Base-by-base conservation (phyloP, 129 eudicot species). In the Escallonia herrerae region DNA sequence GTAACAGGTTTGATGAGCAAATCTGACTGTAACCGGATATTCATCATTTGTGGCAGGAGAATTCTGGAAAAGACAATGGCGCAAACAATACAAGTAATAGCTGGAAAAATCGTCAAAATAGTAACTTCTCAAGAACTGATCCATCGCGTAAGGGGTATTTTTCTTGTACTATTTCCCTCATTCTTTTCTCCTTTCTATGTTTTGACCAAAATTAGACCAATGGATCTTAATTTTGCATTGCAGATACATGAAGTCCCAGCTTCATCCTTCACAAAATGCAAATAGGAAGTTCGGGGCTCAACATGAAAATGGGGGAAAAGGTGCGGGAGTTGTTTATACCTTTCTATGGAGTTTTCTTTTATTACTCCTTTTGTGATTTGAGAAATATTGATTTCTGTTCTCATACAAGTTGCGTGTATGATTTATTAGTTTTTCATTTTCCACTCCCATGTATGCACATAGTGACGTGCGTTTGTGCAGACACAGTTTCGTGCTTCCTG, bases 81-180 rank as follows among this genome's bases (percentile, higher is more conserved):
- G 56, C 60, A 7, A 65, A 72, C 46, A 68, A 62, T 58, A 50
- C 41, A 43, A 74, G 58, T 58, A 64, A 61, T 8, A 62, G 43
- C 47, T 72, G 84, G 74, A 53, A 64, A 6, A 70, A 66, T 38
- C 33, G 76, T 76, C 91, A 64, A 50, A 66, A 59, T 79, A 83
- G 71, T 61, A 90, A 81, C 59, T 81, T 79, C 68, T 59, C 44
- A 60, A 79, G 79, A 47, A 70, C 53, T 54, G 87, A 82, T 42
- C 73, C 72, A 63, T 84, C 82, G 15, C 78, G 71, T 40, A 64
- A 69, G 53, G 88, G 95, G 95, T 82, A 78, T 48, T 70, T 54
- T 69, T 46, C 15, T 53, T 53, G 13, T 61, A 56, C 45, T 69
- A 61, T 48, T 71, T 39, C 65, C 8, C 9, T 52, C 47, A 46